These are phyloP conservation scores for Calonectria leucothoes DNA, from an alignment of 2,329 filamentous ascomycete genomes.

Conservation along the genomic window DNA sequence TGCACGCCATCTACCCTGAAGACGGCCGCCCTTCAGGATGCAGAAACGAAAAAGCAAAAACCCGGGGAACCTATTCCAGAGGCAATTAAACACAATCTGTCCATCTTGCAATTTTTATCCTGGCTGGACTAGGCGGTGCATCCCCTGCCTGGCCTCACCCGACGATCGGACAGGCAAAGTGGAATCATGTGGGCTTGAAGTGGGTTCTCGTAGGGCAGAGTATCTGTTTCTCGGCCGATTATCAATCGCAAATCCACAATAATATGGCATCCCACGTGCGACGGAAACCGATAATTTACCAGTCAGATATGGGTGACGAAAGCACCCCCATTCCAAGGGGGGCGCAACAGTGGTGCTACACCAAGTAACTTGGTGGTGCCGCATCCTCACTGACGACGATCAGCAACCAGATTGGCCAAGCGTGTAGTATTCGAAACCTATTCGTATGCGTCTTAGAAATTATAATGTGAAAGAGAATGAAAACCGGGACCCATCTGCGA, in stretches of 20 bases:
- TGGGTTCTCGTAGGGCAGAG: slow-evolving; percentile 3
- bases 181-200: slow-evolving; percentile 7
- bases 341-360: background rate
- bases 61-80: background rate
- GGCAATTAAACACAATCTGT: background rate
- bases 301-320: background rate
- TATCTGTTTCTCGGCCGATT: background rate
- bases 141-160: background rate
- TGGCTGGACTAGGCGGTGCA: background rate
- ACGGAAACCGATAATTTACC: background rate
- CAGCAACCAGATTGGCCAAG: background rate
- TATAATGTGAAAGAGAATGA: background rate
- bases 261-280: background rate
- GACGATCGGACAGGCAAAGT: slow-evolving; percentile 7
- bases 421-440: background rate
- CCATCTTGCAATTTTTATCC: background rate
- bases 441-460: background rate
- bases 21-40: background rate
- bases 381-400: background rate
- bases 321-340: background rate
- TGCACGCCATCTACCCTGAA: background rate
- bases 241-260: background rate
- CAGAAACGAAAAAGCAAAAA: background rate
- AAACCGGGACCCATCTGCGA: background rate
- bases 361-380: background rate